phyloP scores from a whole-genome alignment of 1,139 yeast genomes.

The Candida neerlandica region DNA sequence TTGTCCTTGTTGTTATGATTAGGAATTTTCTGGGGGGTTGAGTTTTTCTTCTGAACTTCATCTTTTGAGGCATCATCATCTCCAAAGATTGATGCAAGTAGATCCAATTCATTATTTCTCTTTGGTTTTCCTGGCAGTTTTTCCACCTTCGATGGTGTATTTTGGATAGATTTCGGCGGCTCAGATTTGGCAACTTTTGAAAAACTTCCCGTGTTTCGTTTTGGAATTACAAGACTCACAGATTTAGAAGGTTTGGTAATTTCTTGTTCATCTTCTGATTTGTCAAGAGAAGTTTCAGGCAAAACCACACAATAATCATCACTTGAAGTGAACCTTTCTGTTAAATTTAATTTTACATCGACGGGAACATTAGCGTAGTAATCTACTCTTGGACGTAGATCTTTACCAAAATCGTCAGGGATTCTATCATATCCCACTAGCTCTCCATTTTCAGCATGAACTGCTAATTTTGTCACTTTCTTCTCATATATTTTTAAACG shows the following conservation, averaged over 20 bases:
- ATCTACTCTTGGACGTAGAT: not conserved
- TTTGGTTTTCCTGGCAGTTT: too few relatives aligned
- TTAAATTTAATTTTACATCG: not conserved
- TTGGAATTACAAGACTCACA: too few relatives aligned
- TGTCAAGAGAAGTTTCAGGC: too few relatives aligned
- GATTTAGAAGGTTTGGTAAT: not conserved
- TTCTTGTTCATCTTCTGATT: not conserved
- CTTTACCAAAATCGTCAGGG: constrained; percentile 1
- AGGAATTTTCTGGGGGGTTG: not conserved
- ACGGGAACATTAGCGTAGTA: not conserved
- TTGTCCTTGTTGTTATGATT: too few relatives aligned
- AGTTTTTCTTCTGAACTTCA: too few relatives aligned
- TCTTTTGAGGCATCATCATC: too few relatives aligned
- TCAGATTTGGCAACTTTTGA: too few relatives aligned
- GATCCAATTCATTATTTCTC: too few relatives aligned
- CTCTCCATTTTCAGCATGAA: constrained; percentile 21
- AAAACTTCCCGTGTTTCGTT: too few relatives aligned
- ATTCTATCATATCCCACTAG: not conserved
- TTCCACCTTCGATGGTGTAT: too few relatives aligned
- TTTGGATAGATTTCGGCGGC: too few relatives aligned
- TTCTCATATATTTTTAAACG: constrained; percentile 3
- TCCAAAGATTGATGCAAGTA: too few relatives aligned
- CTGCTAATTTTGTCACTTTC: constrained; percentile 6
- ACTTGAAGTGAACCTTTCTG: not conserved
- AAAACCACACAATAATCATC: not conserved